phyloP scores from a whole-genome alignment of 1,284 basidiomycete genomes.

The Anthracocystis panici-leucophaei region DNA sequence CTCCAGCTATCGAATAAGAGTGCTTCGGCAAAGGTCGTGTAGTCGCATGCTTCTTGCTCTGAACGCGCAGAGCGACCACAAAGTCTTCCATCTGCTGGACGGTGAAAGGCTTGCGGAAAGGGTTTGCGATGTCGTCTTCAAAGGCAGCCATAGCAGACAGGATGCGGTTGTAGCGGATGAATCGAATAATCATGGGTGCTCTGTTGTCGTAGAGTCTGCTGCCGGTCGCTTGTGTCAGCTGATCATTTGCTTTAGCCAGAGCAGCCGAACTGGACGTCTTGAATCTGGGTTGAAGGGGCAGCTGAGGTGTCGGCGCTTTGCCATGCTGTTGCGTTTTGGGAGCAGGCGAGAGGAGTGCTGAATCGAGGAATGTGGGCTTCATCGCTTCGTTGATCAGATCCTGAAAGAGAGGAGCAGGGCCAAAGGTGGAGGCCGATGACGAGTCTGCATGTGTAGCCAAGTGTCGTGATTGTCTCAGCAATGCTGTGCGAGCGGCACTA shows the following conservation, averaged over 20 bases:
- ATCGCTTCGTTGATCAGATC: constrained; percentile 27
- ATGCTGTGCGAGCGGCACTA: background rate
- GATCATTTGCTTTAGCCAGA: background rate
- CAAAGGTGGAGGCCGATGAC: background rate
- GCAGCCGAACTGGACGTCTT: background rate
- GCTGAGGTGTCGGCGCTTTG: background rate
- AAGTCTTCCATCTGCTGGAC: constrained; percentile 22
- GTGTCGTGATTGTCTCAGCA: background rate
- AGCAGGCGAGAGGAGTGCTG: constrained; percentile 9
- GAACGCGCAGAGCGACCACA: constrained; percentile 28
- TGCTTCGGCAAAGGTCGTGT: constrained; percentile 23
- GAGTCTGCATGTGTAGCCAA: background rate
- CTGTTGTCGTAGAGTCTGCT: constrained; percentile 13
- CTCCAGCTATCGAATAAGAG: background rate
- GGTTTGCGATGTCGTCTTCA: constrained; percentile 16
- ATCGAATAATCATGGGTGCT: constrained; percentile 27
- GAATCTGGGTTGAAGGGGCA: background rate
- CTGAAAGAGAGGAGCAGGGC: constrained; percentile 19
- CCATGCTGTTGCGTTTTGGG: background rate
- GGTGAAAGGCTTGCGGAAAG: constrained; percentile 22
- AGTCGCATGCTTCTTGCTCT: constrained; percentile 18
- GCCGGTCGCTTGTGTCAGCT: background rate
- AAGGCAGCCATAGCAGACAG: constrained; percentile 47
- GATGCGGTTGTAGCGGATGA: constrained; percentile 39
- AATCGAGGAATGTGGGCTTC: background rate